Conservation (phyloP, 345 rosid genomes). For the Dipteronia sinensis region DNA sequence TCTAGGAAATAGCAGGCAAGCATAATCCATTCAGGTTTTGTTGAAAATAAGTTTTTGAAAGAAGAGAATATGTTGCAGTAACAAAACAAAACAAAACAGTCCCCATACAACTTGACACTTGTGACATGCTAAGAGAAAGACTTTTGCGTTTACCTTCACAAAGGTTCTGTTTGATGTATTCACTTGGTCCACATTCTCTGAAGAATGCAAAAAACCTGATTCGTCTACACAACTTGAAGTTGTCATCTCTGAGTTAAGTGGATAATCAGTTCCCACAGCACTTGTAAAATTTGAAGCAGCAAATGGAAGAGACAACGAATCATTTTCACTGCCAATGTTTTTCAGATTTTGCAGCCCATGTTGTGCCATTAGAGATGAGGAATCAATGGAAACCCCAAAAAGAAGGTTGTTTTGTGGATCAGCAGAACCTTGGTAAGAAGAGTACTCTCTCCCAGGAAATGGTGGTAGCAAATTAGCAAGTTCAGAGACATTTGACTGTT, state of each 20-base stretch:
- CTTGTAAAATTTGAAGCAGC: slow-evolving; percentile 37
- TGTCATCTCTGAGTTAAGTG: slow-evolving; percentile 45
- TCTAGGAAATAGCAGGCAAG: background rate
- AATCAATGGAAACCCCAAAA: slow-evolving; percentile 52
- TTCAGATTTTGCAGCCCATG: slow-evolving; percentile 43
- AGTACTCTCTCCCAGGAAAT: slow-evolving; percentile 49
- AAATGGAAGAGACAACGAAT: slow-evolving; percentile 37
- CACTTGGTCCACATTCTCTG: slow-evolving; percentile 51
- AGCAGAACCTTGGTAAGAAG: slow-evolving; percentile 36
- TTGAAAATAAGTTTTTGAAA: background rate
- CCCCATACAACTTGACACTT: background rate
- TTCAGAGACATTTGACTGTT: slow-evolving; percentile 37
- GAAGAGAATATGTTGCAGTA: background rate
- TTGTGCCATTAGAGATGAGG: slow-evolving; percentile 46
- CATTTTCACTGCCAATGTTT: slow-evolving; percentile 38
- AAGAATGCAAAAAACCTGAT: slow-evolving; percentile 54
- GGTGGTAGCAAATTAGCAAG: slow-evolving; percentile 41
- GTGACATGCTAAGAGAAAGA: slow-evolving; percentile 1
- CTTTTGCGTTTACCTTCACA: slow-evolving; percentile 42
- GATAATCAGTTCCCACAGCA: slow-evolving; percentile 39
- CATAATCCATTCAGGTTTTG: background rate
- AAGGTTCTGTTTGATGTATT: slow-evolving; percentile 48
- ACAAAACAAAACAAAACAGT: background rate
- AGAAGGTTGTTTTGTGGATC: slow-evolving; percentile 48
- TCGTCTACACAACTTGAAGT: slow-evolving; percentile 57